Evolutionary conservation across 1,139 yeast genomes (phyloP), one percentile per base, ranked within the genome.

Genomic region (Protomyces inouyei): DNA sequence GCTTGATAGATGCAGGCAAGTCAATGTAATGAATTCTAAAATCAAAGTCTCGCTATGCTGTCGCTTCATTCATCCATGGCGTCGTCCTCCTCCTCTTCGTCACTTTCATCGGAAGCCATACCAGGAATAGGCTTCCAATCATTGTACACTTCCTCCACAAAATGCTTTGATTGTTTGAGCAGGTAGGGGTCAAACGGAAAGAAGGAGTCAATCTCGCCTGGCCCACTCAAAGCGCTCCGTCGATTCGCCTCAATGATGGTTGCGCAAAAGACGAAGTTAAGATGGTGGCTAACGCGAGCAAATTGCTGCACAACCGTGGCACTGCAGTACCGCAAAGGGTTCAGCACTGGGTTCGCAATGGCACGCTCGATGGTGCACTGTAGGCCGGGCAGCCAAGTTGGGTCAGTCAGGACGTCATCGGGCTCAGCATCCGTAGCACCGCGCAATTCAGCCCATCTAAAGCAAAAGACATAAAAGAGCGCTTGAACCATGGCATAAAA

Each of bases 401-500:
- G 52, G n/a, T 46, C 63, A 3, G 57, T 55, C 5, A 51, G n/a
- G 14, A 55, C 73, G 25, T 74, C 74, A 53, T 75, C 76, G 51
- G 73, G 75, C 37, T 67, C 65, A 51, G 70, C 70, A 21, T 72
- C 74, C 14, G 69, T 68, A 36, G 38, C 21, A 35, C 75, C 77
- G 70, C 84, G 81, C 67, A 93, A 79, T 59, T 82, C 74, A 55
- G 82, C 76, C 74, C 88, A 88, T 68, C 97, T 82, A 76, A 92
- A 93, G 73, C 98, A 93, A 73, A 92, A 91, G 45, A 93, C 89
- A 75, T 93, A 93, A 69, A 95, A 80, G 64, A 93, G 77, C 0
- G 97, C 91, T 77, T 93, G 99, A 71, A 90, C 87, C 2, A 95
- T 89, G n/a, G 97, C 90, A 73, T 92, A 93, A 70, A 93, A 89